Conservation (phyloP, 2,329 filamentous ascomycete species). For the Colletotrichum salicis region DNA sequence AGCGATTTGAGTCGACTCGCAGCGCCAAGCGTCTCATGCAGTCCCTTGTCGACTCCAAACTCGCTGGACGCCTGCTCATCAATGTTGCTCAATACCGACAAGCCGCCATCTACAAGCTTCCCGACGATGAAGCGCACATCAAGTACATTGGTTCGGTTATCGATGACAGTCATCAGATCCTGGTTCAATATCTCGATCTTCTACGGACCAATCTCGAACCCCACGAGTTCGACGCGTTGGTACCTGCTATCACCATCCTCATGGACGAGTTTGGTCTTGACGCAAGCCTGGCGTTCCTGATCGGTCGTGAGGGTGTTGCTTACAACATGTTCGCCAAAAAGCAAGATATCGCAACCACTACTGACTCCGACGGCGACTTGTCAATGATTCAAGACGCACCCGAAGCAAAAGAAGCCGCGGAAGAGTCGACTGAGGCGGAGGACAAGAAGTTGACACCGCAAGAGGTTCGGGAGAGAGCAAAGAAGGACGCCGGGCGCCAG, state of each 20-base stretch:
- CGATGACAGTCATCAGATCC: constrained; percentile 87
- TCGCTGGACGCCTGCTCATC: constrained; percentile 86
- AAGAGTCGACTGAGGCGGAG: constrained; percentile 47
- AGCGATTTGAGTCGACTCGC: constrained; percentile 77
- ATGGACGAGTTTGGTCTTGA: constrained; percentile 84
- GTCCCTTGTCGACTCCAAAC: constrained; percentile 78
- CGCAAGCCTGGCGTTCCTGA: constrained; percentile 84
- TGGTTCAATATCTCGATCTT: constrained; percentile 90
- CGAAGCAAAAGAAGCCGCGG: constrained; percentile 35
- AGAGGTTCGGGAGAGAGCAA: constrained; percentile 44
- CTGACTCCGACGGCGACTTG: constrained; percentile 68
- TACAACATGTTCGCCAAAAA: constrained; percentile 63
- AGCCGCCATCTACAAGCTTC: constrained; percentile 81
- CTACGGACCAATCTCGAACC: constrained; percentile 81
- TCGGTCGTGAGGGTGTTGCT: constrained; percentile 80
- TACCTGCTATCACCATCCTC: constrained; percentile 79
- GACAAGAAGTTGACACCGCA: constrained; percentile 39
- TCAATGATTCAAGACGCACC: constrained; percentile 53
- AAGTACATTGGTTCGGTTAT: constrained; percentile 90
- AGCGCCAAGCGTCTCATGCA: constrained; percentile 84
- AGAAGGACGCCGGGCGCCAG: constrained; percentile 53
- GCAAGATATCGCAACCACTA: constrained; percentile 38
- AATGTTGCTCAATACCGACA: constrained; percentile 91
- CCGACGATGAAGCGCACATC: constrained; percentile 80
- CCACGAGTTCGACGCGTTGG: constrained; percentile 79